Conservation (phyloP, 306 rosid species). For the Trifolium fragiferum region DNA sequence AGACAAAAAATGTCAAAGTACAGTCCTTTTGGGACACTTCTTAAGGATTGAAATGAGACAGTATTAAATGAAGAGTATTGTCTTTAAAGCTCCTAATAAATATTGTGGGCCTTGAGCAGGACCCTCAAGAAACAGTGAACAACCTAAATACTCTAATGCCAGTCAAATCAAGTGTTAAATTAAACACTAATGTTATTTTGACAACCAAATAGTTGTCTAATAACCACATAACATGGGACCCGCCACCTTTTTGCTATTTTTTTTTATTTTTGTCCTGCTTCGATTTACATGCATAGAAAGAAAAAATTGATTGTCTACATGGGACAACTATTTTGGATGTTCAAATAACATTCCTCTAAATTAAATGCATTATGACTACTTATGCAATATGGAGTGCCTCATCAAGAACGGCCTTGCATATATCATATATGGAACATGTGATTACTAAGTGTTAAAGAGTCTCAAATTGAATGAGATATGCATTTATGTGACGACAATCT, state of each 20-base stretch:
- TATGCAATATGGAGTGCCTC: slow-evolving; percentile 14
- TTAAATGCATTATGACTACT: slow-evolving; percentile 22
- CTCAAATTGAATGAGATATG: not conserved
- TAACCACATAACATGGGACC: too few relatives aligned
- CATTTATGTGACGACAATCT: too few relatives aligned
- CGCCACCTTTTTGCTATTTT: too few relatives aligned
- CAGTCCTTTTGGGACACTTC: slow-evolving; percentile 2
- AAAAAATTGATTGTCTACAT: too few relatives aligned
- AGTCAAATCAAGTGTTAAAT: slow-evolving; percentile 10
- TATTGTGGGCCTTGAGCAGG: slow-evolving; percentile 8
- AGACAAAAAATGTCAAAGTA: slow-evolving; percentile 3
- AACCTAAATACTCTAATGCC: not conserved
- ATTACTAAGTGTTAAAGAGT: not conserved
- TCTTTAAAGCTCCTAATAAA: slow-evolving; percentile 9
- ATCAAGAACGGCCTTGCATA: not conserved
- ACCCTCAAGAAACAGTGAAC: not conserved
- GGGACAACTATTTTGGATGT: too few relatives aligned
- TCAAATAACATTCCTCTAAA: too few relatives aligned
- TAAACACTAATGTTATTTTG: too few relatives aligned
- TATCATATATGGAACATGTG: slow-evolving; percentile 8
- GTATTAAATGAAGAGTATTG: not conserved
- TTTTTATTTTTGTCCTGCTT: too few relatives aligned
- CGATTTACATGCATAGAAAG: too few relatives aligned
- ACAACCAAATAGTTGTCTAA: too few relatives aligned
- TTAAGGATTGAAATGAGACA: slow-evolving; percentile 1